Base-by-base conservation (phyloP, 192 early-diverging fungal species). In the Obelidium mucronatum region DNA sequence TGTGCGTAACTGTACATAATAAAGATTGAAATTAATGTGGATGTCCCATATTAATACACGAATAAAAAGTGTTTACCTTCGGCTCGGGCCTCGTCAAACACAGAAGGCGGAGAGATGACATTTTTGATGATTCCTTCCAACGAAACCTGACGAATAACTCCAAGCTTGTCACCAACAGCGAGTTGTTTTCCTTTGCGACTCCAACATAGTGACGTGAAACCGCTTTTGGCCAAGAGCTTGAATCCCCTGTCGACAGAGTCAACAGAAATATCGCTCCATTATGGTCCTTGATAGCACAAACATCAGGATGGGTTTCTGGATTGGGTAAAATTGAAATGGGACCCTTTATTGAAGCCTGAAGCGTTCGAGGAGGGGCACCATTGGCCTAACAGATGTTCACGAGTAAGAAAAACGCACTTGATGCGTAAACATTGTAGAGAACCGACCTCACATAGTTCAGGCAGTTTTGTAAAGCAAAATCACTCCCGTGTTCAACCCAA, bases 111-210 rank as follows among this genome's bases (percentile, higher is more conserved):
- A 28, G 71, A 64, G 51, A 91, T 82, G 3, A 66, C 64, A 42
- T 85, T 85, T 76, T 93, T 94, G 2, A 82, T 63, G 13, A 53
- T 81, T 34, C 93, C 95, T 31, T 87, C 83, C 1, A 87, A 86
- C 4, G 85, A 84, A 67, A 90, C 83, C 70, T 94, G 92, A 0
- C 82, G 77, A 28, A 96, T 79, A 28, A 44, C 40, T 3, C 90
- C 94, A 19, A 76, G 67, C 24, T 76, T 58, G 28, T 85, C 87
- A 26, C 94, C 95, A 39, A 91, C 91, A 33, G 90, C 90, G 42
- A 97, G 88, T 76, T 95, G 95, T 74, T 94, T 95, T 76, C 95
- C 95, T 76, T 97, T 97, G 40, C 84, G 85, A 37, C 93, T 95
- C 95, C 95, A 97, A 51, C 88, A 91, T 30, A 96, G 74, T 80